Evolutionary conservation across 2,329 filamentous ascomycete species (phyloP), one percentile per base, ranked within the genome.

Genomic region (Scedosporium dehoogii): DNA sequence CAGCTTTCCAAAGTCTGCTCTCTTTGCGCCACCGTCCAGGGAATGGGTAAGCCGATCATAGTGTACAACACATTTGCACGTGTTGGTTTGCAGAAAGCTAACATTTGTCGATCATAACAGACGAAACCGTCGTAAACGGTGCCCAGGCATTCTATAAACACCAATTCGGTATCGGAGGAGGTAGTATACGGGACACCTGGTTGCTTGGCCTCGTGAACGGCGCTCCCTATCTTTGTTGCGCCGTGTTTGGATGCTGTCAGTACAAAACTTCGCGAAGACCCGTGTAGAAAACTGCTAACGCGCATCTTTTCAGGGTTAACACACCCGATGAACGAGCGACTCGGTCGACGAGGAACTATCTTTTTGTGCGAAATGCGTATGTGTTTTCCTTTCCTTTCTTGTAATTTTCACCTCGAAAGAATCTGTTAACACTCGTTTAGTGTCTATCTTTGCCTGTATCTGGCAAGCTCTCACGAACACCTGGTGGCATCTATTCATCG

Each of bases 291-390:
- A 9, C 3, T 10, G 12, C 21, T 18, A 44, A 25, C 18, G 18
- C 29, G 2, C 9, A 57, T 44, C 27, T n/a, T 18, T 18, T 7
- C 38, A 62, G 66, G 67, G 88, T 76, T 88, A 57, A 90, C 87
- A 0, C 84, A 86, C 44, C 88, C 89, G 1, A 81, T 91, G 72
- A 91, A 91, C 73, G 82, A 85, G 62, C 76, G 70, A 64, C 87
- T 91, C 65, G 89, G 89, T 12, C 84, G 88, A 58, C 81, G 87
- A 2, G 88, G 89, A 12, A 90, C 86, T 1, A 85, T 90, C 58
- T 89, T 89, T 70, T 76, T 42, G 25, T 51, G 44, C n/a, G 33
- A 60, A 53, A 23, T 60, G 14, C 16, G 59, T 41, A 60, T 33
- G 59, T 48, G n/a, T 29, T 12, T 38, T 10, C 10, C 33, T 9